These are phyloP conservation scores for Chimonanthus salicifolius DNA, from an alignment of 164 flowering plant genomes.

Conservation along the genomic window DNA sequence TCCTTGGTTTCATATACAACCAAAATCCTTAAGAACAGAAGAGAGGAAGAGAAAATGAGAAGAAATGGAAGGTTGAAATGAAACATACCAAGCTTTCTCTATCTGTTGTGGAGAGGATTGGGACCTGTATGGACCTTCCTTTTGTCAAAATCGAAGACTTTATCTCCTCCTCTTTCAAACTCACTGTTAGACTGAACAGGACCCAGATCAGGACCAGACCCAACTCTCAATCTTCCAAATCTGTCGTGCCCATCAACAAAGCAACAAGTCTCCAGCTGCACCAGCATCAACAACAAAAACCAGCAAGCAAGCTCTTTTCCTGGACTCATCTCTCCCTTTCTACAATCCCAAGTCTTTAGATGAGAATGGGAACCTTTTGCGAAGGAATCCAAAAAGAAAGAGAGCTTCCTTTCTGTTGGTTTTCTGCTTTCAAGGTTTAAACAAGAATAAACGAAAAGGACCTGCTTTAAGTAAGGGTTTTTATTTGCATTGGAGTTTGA, in stretches of 20 bases:
- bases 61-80: not conserved
- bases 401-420: not conserved
- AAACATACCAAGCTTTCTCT: constrained; percentile 1
- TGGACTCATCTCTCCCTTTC: not conserved
- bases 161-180: constrained; percentile 1
- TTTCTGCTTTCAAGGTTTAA: not conserved
- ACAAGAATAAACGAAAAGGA: not conserved
- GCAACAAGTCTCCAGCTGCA: constrained; percentile 3
- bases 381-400: not conserved
- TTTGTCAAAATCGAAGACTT: constrained; percentile 9
- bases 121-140: constrained; percentile 15
- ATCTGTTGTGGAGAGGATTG: constrained; percentile 17
- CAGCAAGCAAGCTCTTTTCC: constrained; percentile 5
- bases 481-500: constrained; percentile 4
- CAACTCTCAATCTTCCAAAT: constrained; percentile 7
- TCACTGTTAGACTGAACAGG: not conserved
- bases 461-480: not conserved
- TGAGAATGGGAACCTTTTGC: not conserved
- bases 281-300: constrained; percentile 12
- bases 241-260: constrained; percentile 1
- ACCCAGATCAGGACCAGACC: not conserved
- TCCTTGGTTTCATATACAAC: constrained; percentile 3
- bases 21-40: constrained; percentile 1
- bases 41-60: not conserved
- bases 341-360: not conserved